These are phyloP conservation scores for Hamigera avellanea DNA, from an alignment of 495 filamentous ascomycete species.

Conservation along the genomic window DNA sequence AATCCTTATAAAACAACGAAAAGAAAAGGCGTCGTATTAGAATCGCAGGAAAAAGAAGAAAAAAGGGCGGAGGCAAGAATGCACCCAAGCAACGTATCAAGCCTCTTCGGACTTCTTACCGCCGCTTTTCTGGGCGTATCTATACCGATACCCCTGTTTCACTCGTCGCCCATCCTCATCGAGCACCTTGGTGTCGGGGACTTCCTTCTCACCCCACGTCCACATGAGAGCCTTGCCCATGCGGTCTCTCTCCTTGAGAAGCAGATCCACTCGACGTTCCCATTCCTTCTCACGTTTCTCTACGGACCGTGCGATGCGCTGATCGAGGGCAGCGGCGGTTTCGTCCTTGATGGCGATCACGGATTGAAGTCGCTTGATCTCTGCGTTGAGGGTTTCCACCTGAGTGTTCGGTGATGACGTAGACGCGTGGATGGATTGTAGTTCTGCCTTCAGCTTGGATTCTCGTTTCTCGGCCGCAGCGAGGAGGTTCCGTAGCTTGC, in stretches of 20 bases:
- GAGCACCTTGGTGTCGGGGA: slow-evolving; percentile 22
- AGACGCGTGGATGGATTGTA: slow-evolving; percentile 17
- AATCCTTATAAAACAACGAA: no score
- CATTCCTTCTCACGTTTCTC: slow-evolving; percentile 41
- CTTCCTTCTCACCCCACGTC: slow-evolving; percentile 39
- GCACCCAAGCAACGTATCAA: no score
- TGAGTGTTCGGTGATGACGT: slow-evolving; percentile 12
- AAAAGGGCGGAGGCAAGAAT: no score
- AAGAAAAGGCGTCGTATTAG: no score
- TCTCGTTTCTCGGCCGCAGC: slow-evolving; percentile 32
- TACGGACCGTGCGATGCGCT: slow-evolving; percentile 30
- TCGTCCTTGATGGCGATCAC: slow-evolving; percentile 31
- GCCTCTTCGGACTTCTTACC: slow-evolving; percentile 8
- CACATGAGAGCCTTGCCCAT: slow-evolving; percentile 40
- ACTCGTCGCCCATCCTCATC: background rate
- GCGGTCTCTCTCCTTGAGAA: slow-evolving; percentile 45
- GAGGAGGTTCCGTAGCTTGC: slow-evolving; percentile 28
- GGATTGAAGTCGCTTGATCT: slow-evolving; percentile 22
- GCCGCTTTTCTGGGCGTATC: slow-evolving; percentile 3
- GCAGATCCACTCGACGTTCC: slow-evolving; percentile 36
- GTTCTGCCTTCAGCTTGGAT: slow-evolving; percentile 26
- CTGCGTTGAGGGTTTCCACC: slow-evolving; percentile 18
- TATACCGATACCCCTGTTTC: slow-evolving; percentile 1
- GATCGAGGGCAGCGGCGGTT: slow-evolving; percentile 26
- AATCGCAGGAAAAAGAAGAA: no score